phyloP scores from a whole-genome alignment of 2,329 filamentous ascomycete species.

The Cladorrhinum sp. region DNA sequence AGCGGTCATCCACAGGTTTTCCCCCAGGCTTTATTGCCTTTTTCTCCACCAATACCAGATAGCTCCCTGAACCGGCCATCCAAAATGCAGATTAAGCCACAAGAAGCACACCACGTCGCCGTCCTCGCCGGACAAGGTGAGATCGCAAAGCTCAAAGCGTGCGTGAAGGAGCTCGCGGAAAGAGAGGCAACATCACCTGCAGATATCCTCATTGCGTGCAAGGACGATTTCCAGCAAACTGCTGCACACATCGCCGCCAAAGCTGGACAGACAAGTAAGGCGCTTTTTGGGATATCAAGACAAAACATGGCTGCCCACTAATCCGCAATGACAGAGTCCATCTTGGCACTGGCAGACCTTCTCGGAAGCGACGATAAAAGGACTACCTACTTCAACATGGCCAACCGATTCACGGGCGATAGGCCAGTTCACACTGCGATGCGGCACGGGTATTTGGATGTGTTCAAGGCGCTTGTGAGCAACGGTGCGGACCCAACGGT shows the following conservation, averaged over 20 bases:
- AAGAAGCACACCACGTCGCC: conserved; percentile 22
- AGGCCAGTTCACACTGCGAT: conserved; percentile 26
- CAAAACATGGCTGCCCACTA: no score
- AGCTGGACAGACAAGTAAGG: conserved; percentile 19
- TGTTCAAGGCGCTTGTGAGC: conserved; percentile 20
- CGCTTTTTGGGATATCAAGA: no score
- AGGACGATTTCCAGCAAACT: conserved; percentile 26
- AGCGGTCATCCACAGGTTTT: not conserved
- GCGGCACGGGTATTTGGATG: conserved; percentile 23
- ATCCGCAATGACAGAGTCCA: conserved; percentile 17
- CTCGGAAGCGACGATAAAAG: conserved; percentile 15
- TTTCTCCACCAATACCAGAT: not conserved
- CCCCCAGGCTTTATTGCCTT: not conserved
- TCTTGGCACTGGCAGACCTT: conserved; percentile 20
- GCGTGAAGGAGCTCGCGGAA: conserved; percentile 18
- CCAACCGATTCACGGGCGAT: conserved; percentile 24
- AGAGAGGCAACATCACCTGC: conserved; percentile 16
- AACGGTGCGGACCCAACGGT: conserved; percentile 26
- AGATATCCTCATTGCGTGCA: conserved; percentile 21
- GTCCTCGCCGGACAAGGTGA: conserved; percentile 25
- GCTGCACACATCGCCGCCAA: conserved; percentile 27
- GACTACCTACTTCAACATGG: conserved; percentile 23
- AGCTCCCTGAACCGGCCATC: not conserved
- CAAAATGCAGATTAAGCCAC: conserved; percentile 14
- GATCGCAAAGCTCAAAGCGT: conserved; percentile 8